phyloP scores from a whole-genome alignment of 2,329 filamentous ascomycete species.

The Fusarium multiceps region DNA sequence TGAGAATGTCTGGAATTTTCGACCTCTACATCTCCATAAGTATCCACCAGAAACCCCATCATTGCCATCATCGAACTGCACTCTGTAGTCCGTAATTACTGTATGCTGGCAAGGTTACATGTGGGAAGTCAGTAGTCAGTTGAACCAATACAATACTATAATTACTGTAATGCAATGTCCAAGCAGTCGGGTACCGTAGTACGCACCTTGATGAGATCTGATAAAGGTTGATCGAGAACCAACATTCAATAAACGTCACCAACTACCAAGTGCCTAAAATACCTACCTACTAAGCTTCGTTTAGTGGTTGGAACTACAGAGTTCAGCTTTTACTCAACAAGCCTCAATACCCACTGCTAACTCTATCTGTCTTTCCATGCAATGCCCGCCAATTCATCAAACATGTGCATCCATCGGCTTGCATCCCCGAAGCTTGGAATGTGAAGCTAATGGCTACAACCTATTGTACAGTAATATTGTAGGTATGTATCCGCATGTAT shows the following conservation, averaged over 20 bases:
- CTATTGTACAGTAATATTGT: not conserved
- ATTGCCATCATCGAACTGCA: constrained; percentile 21
- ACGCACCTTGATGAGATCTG: constrained; percentile 4
- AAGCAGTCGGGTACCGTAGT: not conserved
- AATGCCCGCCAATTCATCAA: constrained; percentile 24
- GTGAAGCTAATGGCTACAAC: constrained; percentile 12
- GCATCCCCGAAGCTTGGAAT: constrained; percentile 34
- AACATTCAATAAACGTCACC: not conserved
- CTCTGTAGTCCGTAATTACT: not conserved
- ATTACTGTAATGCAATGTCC: not conserved
- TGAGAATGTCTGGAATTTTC: constrained; percentile 22
- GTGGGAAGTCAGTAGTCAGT: not conserved
- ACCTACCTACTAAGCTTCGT: not conserved
- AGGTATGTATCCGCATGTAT: not conserved
- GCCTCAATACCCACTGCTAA: constrained; percentile 14
- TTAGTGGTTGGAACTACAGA: constrained; percentile 2
- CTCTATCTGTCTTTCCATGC: not conserved
- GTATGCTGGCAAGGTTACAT: not conserved
- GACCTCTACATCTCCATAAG: constrained; percentile 1
- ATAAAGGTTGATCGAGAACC: not conserved
- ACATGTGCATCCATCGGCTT: constrained; percentile 15
- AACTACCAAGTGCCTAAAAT: not conserved
- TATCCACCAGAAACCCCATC: constrained; percentile 29
- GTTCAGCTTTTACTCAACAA: constrained; percentile 26
- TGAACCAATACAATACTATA: not conserved